A percentile compares a stretch with the other conserved stretches of the same genome.
These are phyloP conservation scores for Tuber melanosporum DNA, from an alignment of 495 filamentous ascomycete genomes.

Conservation along the genomic window DNA sequence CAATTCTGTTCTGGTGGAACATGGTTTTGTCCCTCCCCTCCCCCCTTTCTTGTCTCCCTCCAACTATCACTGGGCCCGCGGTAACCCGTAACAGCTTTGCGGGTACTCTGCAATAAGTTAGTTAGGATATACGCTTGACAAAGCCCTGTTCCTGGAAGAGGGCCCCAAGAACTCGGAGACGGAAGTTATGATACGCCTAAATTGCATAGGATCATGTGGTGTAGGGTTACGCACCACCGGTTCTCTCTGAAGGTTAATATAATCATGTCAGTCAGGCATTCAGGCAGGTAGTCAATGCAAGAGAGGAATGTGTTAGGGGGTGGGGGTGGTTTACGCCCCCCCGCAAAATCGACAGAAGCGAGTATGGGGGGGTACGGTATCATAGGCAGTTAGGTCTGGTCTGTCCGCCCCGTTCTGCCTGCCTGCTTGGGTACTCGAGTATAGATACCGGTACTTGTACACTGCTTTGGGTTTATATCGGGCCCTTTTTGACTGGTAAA, in stretches of 20 bases:
- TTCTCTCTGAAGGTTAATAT: neutral
- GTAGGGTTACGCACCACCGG: too few species aligned
- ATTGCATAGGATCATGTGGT: constrained; percentile 8
- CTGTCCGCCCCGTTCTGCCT: neutral
- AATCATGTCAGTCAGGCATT: neutral
- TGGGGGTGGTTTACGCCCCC: neutral
- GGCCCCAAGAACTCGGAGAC: constrained; percentile 16
- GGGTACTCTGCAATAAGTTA: neutral
- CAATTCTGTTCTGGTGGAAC: neutral
- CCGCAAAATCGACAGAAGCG: constrained; percentile 10
- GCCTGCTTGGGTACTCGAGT: neutral
- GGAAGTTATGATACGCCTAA: constrained; percentile 14
- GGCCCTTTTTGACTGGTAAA: neutral
- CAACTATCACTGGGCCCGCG: neutral
- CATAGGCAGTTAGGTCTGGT: too few species aligned
- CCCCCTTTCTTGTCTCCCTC: neutral
- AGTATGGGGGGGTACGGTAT: neutral
- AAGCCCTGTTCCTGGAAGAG: neutral
- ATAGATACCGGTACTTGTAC: neutral
- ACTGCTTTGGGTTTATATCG: neutral
- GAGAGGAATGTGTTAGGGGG: neutral
- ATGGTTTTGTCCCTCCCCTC: too few species aligned
- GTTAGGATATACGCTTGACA: neutral
- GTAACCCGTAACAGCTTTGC: neutral
- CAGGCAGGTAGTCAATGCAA: neutral